These are phyloP conservation scores for Boletus patriciae DNA, from an alignment of 768 basidiomycete genomes.

Conservation along the genomic window DNA sequence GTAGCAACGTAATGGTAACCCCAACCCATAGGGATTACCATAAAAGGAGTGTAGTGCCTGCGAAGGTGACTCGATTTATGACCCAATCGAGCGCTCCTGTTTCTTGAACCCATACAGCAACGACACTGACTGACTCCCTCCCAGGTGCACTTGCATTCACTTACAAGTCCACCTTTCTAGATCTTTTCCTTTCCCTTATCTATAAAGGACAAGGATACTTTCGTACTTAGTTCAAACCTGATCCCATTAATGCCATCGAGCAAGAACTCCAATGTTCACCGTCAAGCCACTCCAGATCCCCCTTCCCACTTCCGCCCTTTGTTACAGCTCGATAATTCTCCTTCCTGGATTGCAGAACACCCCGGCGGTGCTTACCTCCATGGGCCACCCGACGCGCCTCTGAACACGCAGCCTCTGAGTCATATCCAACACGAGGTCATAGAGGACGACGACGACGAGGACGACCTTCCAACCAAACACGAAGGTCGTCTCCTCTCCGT, in stretches of 20 bases:
- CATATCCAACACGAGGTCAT: slow-evolving; percentile 12
- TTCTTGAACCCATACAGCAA: slow-evolving; percentile 22
- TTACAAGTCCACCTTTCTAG: slow-evolving; percentile 29
- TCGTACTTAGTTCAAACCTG: slow-evolving; percentile 15
- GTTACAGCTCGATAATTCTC: slow-evolving; percentile 34
- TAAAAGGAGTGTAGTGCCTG: slow-evolving; percentile 15
- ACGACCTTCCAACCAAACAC: slow-evolving; percentile 27
- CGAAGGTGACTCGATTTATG: slow-evolving; percentile 22
- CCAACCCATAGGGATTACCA: slow-evolving; percentile 1
- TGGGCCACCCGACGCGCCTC: slow-evolving; percentile 9
- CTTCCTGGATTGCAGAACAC: slow-evolving; percentile 20
- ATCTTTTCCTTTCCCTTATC: slow-evolving; percentile 14
- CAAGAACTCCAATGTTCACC: slow-evolving; percentile 24
- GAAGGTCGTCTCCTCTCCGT: slow-evolving; percentile 25
- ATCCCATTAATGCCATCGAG: slow-evolving; percentile 33
- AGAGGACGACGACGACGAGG: slow-evolving; percentile 22
- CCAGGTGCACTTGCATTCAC: slow-evolving; percentile 33
- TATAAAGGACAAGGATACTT: slow-evolving; percentile 19
- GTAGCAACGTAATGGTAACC: background rate
- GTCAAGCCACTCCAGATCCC: slow-evolving; percentile 21
- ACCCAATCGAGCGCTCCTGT: slow-evolving; percentile 28
- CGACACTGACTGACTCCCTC: slow-evolving; percentile 7
- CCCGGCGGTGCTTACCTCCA: slow-evolving; percentile 4
- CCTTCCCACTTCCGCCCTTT: slow-evolving; percentile 28
- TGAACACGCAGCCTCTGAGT: slow-evolving; percentile 7